Evolutionary conservation across 345 rosid species (phyloP).

Genomic region (Atalantia buxifolia): DNA sequence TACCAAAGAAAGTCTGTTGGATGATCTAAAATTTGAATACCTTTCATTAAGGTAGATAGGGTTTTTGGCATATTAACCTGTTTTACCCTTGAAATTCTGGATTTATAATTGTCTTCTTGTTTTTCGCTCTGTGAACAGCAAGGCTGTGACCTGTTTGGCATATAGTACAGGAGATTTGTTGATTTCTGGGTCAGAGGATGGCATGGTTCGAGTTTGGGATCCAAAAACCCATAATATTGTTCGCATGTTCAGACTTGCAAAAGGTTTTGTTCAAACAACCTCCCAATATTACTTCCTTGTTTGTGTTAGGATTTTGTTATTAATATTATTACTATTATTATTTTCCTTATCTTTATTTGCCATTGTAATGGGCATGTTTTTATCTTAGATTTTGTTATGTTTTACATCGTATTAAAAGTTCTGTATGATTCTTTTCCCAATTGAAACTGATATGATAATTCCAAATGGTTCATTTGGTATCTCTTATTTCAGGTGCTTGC

Average conservation of each 20-base stretch:
- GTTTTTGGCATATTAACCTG: neutral
- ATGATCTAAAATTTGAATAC: neutral
- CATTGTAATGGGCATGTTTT: neutral
- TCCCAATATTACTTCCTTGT: conserved; percentile 1
- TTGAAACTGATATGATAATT: neutral
- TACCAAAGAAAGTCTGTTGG: neutral
- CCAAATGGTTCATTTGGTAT: neutral
- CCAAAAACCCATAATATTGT: conserved; percentile 38
- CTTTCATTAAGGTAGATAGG: neutral
- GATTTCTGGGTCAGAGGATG: conserved; percentile 84
- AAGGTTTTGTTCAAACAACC: conserved; percentile 41
- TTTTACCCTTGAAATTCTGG: neutral
- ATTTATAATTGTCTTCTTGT: conserved; percentile 2
- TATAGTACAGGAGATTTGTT: conserved; percentile 54
- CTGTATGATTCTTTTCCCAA: neutral
- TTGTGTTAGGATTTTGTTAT: neutral
- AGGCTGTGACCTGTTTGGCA: conserved; percentile 70
- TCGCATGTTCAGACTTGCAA: conserved; percentile 57
- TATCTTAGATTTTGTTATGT: neutral
- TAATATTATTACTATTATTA: no score
- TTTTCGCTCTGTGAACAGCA: conserved; percentile 37
- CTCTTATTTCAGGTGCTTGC: neutral
- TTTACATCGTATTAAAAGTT: neutral
- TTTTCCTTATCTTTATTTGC: neutral
- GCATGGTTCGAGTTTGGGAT: conserved; percentile 67